phyloP scores from a whole-genome alignment of 169 alveolate genomes.

The Cryptosporidium bovis region DNA sequence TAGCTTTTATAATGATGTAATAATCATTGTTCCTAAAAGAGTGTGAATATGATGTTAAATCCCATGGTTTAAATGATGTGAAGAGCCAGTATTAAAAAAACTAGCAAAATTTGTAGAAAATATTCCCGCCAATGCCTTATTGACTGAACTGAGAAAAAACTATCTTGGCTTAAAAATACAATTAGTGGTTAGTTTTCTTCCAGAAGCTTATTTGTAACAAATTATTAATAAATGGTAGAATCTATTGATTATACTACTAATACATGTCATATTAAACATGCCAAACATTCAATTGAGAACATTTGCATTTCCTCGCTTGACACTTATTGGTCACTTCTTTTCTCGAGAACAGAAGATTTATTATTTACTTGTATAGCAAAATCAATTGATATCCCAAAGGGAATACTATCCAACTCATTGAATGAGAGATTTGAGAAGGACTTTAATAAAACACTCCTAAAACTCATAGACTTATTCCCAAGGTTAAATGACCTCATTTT shows the following conservation, averaged over 20 bases:
- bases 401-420: conserved; percentile 21
- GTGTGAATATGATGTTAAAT: too few relatives aligned
- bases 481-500: conserved; percentile 7
- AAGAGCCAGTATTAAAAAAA: too few relatives aligned
- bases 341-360: conserved; percentile 40
- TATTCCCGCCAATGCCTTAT: too few relatives aligned
- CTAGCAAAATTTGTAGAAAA: too few relatives aligned
- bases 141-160: too few relatives aligned
- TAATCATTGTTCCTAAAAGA: too few relatives aligned
- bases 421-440: neutral
- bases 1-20: too few relatives aligned
- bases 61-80: too few relatives aligned
- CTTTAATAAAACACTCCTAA: conserved; percentile 1
- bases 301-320: neutral
- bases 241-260: neutral
- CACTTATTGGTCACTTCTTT: conserved; percentile 48
- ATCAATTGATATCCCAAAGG: conserved; percentile 29
- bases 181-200: too few relatives aligned
- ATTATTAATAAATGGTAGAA: neutral
- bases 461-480: conserved; percentile 9
- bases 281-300: neutral
- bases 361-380: conserved; percentile 18
- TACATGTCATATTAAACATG: neutral
- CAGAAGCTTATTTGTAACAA: too few relatives aligned
- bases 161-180: too few relatives aligned